Percentiles rank a stretch among this genome's conserved stretches.
Conservation (phyloP, 2,329 filamentous ascomycete species). For the Trichoderma simmonsii region DNA sequence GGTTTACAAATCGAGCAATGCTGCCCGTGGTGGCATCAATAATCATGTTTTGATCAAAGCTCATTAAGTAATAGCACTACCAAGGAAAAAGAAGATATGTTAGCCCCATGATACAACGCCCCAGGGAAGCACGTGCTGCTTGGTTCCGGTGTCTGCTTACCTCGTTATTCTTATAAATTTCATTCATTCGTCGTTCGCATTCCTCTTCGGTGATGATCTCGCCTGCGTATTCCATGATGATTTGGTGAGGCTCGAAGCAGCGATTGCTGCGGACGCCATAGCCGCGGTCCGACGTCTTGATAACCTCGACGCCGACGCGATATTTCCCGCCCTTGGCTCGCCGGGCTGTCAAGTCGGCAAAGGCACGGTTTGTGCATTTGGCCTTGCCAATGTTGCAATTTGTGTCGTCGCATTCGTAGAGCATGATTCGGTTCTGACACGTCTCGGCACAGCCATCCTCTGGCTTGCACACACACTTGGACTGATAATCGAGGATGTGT, state of each 20-base stretch:
- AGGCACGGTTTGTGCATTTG: conserved; percentile 80
- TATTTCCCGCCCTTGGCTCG: conserved; percentile 78
- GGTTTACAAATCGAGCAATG: conserved; percentile 96
- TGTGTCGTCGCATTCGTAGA: conserved; percentile 89
- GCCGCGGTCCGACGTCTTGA: conserved; percentile 84
- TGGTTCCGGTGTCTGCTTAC: conserved; percentile 42
- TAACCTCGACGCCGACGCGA: conserved; percentile 89
- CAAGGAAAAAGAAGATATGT: not conserved
- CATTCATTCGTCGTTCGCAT: conserved; percentile 89
- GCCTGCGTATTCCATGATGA: conserved; percentile 97
- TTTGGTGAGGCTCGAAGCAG: conserved; percentile 82
- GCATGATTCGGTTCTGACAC: conserved; percentile 94
- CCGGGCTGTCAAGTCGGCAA: conserved; percentile 73
- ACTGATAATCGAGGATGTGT: conserved; percentile 69
- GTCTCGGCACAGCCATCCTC: conserved; percentile 82
- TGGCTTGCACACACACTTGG: conserved; percentile 72
- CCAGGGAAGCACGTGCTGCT: not conserved
- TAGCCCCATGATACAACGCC: not conserved
- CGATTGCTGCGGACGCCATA: conserved; percentile 90
- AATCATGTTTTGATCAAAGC: conserved; percentile 97
- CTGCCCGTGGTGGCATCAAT: conserved; percentile 95
- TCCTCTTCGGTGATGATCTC: conserved; percentile 96
- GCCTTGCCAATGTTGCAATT: conserved; percentile 81
- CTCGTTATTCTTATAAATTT: conserved; percentile 89
- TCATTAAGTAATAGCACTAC: conserved; percentile 97